Conservation (phyloP, 2,329 filamentous ascomycete genomes). For the Cryphonectria parasitica region DNA sequence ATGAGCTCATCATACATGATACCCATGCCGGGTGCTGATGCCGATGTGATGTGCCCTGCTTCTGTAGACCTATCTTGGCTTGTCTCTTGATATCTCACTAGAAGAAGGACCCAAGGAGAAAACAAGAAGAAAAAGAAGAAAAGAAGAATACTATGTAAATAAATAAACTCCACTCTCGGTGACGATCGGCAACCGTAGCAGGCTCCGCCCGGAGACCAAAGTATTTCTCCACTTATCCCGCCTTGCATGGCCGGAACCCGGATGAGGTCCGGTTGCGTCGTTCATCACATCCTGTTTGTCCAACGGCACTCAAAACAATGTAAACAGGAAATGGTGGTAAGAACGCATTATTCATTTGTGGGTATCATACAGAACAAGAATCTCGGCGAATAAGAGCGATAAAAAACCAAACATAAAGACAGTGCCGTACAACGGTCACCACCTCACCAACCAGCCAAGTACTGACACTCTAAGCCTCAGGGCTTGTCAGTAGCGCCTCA, state of each 20-base stretch:
- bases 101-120: too few species aligned
- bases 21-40: background rate
- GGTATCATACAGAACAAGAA: conserved; percentile 3
- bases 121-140: background rate
- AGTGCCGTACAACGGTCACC: background rate
- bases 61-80: background rate
- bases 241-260: background rate
- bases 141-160: too few species aligned
- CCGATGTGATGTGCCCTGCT: background rate
- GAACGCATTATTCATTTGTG: background rate
- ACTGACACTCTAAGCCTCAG: background rate
- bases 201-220: background rate
- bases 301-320: background rate
- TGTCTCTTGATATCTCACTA: background rate
- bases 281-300: background rate
- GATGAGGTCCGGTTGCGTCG: background rate
- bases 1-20: conserved; percentile 3
- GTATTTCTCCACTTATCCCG: background rate
- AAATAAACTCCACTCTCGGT: background rate
- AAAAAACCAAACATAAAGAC: background rate
- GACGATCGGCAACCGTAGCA: background rate
- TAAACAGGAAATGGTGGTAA: background rate
- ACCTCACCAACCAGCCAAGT: background rate
- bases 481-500: background rate
- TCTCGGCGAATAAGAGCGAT: background rate